Conservation (phyloP, 441 rosid genomes). For the Arabidopsis lyrata region DNA sequence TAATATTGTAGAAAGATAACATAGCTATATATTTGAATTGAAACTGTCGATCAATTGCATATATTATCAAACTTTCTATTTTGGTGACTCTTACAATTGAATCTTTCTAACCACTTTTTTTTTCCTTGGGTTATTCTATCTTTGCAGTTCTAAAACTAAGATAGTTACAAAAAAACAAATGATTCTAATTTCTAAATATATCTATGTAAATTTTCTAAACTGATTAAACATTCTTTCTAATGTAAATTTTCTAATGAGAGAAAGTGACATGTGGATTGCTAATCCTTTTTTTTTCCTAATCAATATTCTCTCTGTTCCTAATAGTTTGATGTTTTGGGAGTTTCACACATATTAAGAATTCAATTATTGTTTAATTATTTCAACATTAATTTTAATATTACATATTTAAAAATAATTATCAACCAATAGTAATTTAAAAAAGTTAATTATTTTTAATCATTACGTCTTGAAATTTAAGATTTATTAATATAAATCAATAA, state of each 20-base stretch:
- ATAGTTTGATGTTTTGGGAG: too few species aligned
- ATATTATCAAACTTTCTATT: background rate
- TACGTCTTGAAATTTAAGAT: too few species aligned
- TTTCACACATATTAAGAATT: too few species aligned
- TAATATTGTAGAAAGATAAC: background rate
- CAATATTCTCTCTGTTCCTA: too few species aligned
- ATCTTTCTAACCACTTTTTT: background rate
- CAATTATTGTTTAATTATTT: too few species aligned
- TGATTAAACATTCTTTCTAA: background rate
- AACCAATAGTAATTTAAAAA: too few species aligned
- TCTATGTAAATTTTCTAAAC: background rate
- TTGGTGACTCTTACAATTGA: background rate
- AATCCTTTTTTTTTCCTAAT: background rate
- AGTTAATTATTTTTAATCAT: too few species aligned
- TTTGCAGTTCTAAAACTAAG: background rate
- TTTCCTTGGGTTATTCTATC: background rate
- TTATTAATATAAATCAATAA: too few species aligned
- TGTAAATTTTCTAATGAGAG: background rate
- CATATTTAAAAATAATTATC: too few species aligned
- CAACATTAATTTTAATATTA: too few species aligned
- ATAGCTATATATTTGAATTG: background rate
- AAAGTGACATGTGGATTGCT: background rate
- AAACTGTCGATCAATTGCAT: background rate
- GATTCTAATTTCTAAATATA: background rate
- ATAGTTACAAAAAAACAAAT: background rate